Evolutionary conservation across 345 rosid species (phyloP), one percentile per base, ranked within the genome.

Genomic region (Salix viminalis): DNA sequence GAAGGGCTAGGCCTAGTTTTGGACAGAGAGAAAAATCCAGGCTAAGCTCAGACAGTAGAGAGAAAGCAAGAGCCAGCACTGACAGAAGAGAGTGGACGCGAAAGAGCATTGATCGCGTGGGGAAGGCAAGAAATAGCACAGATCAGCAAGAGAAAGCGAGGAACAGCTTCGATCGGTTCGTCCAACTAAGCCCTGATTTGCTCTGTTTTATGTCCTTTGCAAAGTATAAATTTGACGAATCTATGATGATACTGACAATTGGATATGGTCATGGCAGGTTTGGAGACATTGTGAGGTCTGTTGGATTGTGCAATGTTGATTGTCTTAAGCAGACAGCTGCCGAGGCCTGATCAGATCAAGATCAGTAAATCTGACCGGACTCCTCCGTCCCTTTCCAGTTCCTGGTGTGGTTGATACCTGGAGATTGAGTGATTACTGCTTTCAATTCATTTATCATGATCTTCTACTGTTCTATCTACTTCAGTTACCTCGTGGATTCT

Each of bases 131-230:
- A 76, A 89, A 86, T 78, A 94, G 94, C 84, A 78, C 83, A 15
- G 94, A 87, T 77, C 90, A 87, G 44, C 83, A 85, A 0, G 97
- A 94, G 54, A 87, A 82, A 79, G 86, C 90, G 13, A 89, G 97
- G 75, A 94, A 89, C 67, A 94, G 97, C 88, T 85, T 94, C 19
- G 97, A 94, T 76, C 80, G 96, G 97, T 92, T 48, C 84, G 89
- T 79, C 62, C 26, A 16, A n/a, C 62, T 9, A n/a, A 58, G 62
- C 14, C 34, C 18, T 26, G 14, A 65, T 23, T 67, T 2, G 41
- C 36, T 39, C 2, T 48, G 4, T 32, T 71, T 10, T 26, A 60
- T 21, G 42, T 61, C 5, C 65, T 15, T 62, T 80, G 44, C 32
- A 36, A 9, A 36, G 42, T 52, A 11, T 19, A 19, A 46, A 26